A percentile compares a stretch with the other conserved stretches of the same genome.
Conservation (phyloP, 306 rosid genomes). For the Lagenaria siceraria region DNA sequence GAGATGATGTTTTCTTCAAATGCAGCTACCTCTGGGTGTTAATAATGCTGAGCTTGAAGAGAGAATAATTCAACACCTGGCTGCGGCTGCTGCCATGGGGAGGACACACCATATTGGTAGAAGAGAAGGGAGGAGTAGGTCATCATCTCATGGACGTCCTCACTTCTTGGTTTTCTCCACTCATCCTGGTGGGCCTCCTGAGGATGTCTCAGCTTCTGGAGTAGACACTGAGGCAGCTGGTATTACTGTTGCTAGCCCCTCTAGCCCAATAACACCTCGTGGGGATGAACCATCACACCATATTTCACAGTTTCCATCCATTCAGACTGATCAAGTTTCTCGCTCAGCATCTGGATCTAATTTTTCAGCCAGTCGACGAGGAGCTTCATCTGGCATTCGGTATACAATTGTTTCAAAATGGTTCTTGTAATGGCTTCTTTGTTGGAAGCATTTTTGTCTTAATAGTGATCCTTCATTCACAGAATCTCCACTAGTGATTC, state of each 20-base stretch:
- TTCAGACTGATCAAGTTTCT: constrained; percentile 29
- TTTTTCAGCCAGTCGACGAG: constrained; percentile 29
- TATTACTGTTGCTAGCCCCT: constrained; percentile 30
- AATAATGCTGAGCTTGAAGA: constrained; percentile 58
- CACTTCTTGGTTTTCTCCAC: constrained; percentile 40
- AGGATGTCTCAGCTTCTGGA: constrained; percentile 23
- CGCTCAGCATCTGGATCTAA: constrained; percentile 33
- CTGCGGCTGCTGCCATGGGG: constrained; percentile 78
- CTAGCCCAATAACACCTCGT: constrained; percentile 32
- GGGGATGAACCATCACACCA: constrained; percentile 34
- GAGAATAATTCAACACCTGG: constrained; percentile 71
- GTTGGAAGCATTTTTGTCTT: background rate
- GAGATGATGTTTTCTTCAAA: constrained; percentile 2
- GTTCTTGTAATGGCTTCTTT: background rate
- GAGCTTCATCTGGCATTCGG: constrained; percentile 30
- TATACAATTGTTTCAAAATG: constrained; percentile 13
- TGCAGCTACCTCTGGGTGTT: constrained; percentile 46
- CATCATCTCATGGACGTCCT: constrained; percentile 51
- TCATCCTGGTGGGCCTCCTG: constrained; percentile 33
- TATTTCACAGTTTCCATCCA: constrained; percentile 15
- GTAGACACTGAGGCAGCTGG: constrained; percentile 31
- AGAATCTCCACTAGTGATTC: constrained; percentile 37
- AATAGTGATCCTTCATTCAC: constrained; percentile 3
- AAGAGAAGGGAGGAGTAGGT: constrained; percentile 44
- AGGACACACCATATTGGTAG: constrained; percentile 49